These are phyloP conservation scores for Jaapia argillacea DNA, from an alignment of 768 basidiomycete genomes.

Conservation along the genomic window DNA sequence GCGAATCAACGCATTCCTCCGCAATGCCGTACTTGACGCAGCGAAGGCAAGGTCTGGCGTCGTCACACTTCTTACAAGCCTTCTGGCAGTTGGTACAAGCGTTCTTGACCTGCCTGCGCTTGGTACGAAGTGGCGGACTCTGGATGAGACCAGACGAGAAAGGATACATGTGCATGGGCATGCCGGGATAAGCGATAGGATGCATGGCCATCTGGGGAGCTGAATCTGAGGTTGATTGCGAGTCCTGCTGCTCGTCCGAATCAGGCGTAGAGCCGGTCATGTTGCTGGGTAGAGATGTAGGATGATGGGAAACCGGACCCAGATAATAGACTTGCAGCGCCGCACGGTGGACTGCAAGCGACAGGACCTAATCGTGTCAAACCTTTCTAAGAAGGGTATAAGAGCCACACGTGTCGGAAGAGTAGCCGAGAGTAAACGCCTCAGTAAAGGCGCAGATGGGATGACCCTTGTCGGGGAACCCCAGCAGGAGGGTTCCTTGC, in stretches of 20 bases:
- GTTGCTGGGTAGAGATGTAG: too few species aligned
- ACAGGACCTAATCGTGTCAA: too few species aligned
- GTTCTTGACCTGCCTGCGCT: conserved; percentile 85
- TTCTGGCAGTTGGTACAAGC: conserved; percentile 88
- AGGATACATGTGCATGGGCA: conserved; percentile 65
- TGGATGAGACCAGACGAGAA: conserved; percentile 40
- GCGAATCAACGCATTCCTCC: conserved; percentile 83
- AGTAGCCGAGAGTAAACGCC: too few species aligned
- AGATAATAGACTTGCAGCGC: too few species aligned
- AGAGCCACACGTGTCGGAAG: too few species aligned
- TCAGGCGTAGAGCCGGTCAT: too few species aligned
- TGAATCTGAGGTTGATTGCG: conserved; percentile 21
- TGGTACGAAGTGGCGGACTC: conserved; percentile 48
- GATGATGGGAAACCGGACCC: too few species aligned
- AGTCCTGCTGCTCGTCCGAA: conserved; percentile 1
- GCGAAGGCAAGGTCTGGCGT: conserved; percentile 84
- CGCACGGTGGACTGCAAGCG: too few species aligned
- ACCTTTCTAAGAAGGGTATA: too few species aligned
- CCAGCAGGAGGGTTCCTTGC: too few species aligned
- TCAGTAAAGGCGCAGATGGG: too few species aligned
- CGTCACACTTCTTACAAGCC: conserved; percentile 88
- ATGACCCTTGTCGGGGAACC: too few species aligned
- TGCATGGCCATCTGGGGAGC: conserved; percentile 42
- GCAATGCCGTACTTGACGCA: conserved; percentile 86
- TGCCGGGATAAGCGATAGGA: conserved; percentile 37